phyloP scores from a whole-genome alignment of 345 rosid species.

The Salix arbutifolia region DNA sequence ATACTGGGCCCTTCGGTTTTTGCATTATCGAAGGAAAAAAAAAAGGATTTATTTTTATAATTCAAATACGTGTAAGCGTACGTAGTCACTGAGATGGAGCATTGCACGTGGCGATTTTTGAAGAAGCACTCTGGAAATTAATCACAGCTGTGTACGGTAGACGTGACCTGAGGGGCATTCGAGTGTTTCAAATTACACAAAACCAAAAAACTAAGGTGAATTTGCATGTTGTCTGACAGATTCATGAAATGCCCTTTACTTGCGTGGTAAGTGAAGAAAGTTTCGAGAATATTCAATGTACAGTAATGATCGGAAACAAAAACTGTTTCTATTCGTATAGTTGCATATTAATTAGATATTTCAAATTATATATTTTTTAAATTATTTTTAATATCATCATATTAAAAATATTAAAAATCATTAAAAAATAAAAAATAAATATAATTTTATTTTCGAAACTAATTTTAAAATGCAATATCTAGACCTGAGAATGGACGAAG shows the following conservation, averaged over 20 bases:
- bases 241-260: slow-evolving; percentile 17
- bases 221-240: slow-evolving; percentile 9
- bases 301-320: no score
- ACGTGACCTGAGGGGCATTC: slow-evolving; percentile 11
- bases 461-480: no score
- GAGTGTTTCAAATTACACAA: neutral
- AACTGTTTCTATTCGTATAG: no score
- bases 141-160: neutral
- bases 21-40: no score
- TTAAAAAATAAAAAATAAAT: no score
- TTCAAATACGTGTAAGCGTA: neutral
- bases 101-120: neutral
- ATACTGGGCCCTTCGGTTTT: no score
- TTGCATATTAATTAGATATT: no score
- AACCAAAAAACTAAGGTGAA: neutral
- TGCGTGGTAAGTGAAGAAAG: slow-evolving; percentile 22
- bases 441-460: no score
- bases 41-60: neutral
- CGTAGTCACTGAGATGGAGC: neutral
- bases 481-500: no score
- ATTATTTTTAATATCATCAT: no score
- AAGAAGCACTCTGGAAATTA: neutral
- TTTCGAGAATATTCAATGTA: neutral
- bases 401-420: no score
- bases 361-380: no score